Percentiles rank a stretch among this genome's conserved stretches.
phyloP scores from a whole-genome alignment of 257 asterid genomes.

The Voacanga thouarsii region DNA sequence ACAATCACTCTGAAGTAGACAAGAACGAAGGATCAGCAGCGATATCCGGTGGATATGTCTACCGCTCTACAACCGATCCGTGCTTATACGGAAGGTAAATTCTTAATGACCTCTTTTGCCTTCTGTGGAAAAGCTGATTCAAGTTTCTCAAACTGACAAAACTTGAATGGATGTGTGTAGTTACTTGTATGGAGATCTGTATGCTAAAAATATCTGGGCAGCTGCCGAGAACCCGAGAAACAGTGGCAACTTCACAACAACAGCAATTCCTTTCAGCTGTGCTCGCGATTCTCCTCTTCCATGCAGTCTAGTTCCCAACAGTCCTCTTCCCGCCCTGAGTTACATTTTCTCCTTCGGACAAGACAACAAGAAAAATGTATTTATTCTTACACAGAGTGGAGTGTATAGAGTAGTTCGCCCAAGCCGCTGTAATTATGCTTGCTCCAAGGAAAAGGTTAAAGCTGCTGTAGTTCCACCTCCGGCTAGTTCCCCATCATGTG shows the following conservation, averaged over 20 bases:
- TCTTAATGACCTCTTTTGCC: background rate
- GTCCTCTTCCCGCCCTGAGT: constrained; percentile 64
- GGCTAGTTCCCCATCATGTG: constrained; percentile 39
- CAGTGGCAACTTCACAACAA: constrained; percentile 76
- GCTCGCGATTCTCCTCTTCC: constrained; percentile 76
- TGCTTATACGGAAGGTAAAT: constrained; percentile 90
- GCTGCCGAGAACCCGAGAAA: constrained; percentile 60
- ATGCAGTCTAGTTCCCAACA: constrained; percentile 63
- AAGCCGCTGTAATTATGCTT: constrained; percentile 70
- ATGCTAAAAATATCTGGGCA: constrained; percentile 73
- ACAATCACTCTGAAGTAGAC: constrained; percentile 61
- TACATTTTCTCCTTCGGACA: constrained; percentile 77
- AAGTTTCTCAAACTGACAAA: constrained; percentile 3
- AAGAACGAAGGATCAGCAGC: constrained; percentile 80
- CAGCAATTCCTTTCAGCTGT: constrained; percentile 59
- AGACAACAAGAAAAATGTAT: constrained; percentile 70
- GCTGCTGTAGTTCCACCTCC: constrained; percentile 28
- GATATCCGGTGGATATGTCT: constrained; percentile 76
- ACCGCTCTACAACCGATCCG: constrained; percentile 80
- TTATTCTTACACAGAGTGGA: constrained; percentile 60
- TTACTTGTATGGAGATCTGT: constrained; percentile 83
- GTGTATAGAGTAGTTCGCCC: constrained; percentile 87
- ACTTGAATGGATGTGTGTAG: constrained; percentile 34
- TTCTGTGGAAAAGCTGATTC: background rate
- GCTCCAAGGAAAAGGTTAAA: constrained; percentile 63